Evolutionary conservation across 2,329 filamentous ascomycete species (phyloP).

Genomic region (Acrocalymma vagum): DNA sequence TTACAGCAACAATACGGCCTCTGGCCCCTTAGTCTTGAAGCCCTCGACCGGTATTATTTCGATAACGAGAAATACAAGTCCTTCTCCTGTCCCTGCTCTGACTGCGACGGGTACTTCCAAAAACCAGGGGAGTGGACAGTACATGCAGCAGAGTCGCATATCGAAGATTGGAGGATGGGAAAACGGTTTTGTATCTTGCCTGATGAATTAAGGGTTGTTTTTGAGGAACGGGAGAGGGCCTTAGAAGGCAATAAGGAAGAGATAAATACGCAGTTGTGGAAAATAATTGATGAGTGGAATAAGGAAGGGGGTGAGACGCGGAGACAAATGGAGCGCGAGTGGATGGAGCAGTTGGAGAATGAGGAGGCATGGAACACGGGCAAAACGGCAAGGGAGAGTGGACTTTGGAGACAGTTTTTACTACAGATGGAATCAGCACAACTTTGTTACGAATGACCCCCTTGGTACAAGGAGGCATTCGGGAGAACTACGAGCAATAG

Average conservation of each 20-base stretch:
- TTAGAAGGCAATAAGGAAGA: no score
- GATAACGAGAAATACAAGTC: conserved; percentile 5
- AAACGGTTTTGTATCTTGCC: no score
- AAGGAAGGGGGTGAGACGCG: conserved; percentile 3
- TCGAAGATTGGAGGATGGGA: conserved; percentile 5
- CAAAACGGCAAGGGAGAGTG: conserved; percentile 7
- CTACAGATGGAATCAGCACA: no score
- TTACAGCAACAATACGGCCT: conserved; percentile 11
- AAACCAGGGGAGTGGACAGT: conserved; percentile 21
- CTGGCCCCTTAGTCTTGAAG: conserved; percentile 20
- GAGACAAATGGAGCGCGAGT: conserved; percentile 9
- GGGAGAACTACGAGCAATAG: no score
- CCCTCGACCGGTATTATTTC: conserved; percentile 18
- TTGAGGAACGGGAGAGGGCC: no score
- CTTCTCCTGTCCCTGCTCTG: conserved; percentile 16
- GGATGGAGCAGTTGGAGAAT: conserved; percentile 17
- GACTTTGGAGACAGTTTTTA: conserved; percentile 15
- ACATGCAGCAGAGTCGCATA: conserved; percentile 20
- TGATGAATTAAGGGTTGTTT: no score
- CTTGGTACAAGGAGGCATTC: no score
- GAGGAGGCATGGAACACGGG: conserved; percentile 18
- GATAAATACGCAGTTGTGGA: conserved; percentile 5
- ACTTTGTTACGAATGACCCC: no score
- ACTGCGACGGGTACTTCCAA: conserved; percentile 16
- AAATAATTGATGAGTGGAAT: conserved; percentile 13